Conservation (phyloP, 805 yeast species). For the Wickerhamomyces kurtzmanii region DNA sequence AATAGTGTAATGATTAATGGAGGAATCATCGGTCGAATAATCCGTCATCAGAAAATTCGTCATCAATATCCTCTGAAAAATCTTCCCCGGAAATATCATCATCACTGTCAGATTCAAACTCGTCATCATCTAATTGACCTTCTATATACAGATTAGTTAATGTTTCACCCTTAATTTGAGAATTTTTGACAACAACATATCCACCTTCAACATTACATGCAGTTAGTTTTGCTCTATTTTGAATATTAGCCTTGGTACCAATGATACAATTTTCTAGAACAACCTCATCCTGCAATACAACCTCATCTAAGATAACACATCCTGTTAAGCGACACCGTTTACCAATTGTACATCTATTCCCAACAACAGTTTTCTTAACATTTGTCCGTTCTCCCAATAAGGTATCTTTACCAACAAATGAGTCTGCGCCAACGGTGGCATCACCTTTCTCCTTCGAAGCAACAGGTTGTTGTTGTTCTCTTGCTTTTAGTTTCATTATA, state of each 20-base stretch:
- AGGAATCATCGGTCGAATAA: conserved; percentile 41
- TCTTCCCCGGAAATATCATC: conserved; percentile 10
- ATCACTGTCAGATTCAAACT: conserved; percentile 11
- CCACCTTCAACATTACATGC: conserved; percentile 84
- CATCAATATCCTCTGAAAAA: conserved; percentile 24
- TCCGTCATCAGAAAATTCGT: conserved; percentile 46
- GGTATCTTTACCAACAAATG: conserved; percentile 63
- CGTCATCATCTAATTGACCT: conserved; percentile 14
- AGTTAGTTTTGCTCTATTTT: conserved; percentile 53
- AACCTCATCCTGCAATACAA: conserved; percentile 68
- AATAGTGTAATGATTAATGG: no score
- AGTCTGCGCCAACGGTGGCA: conserved; percentile 83
- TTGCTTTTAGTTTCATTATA: conserved; percentile 43
- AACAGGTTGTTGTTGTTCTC: conserved; percentile 9
- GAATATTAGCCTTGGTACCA: conserved; percentile 60
- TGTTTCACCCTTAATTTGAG: conserved; percentile 47
- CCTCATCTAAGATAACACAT: conserved; percentile 67
- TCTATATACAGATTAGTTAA: conserved; percentile 26
- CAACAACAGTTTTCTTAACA: conserved; percentile 79
- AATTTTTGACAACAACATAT: conserved; percentile 52
- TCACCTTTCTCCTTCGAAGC: conserved; percentile 37
- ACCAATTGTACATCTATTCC: conserved; percentile 68
- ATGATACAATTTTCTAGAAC: conserved; percentile 74
- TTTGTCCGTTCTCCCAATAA: conserved; percentile 71
- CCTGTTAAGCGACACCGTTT: conserved; percentile 84